phyloP scores from a whole-genome alignment of 2,329 filamentous ascomycete genomes.

The Colletotrichum sp. region DNA sequence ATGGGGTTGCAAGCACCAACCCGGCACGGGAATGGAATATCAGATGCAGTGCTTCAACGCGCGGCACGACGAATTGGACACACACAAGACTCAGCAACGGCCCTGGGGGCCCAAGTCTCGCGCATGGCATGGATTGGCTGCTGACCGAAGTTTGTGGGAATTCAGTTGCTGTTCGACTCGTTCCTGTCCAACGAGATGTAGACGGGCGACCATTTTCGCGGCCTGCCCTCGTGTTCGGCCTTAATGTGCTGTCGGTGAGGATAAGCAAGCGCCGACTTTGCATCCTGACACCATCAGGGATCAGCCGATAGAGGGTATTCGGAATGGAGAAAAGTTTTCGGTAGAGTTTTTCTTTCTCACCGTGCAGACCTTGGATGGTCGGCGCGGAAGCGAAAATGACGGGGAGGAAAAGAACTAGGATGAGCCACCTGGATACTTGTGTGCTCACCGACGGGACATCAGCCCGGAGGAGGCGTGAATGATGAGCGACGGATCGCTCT shows the following conservation, averaged over 20 bases:
- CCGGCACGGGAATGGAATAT: slow-evolving; percentile 4
- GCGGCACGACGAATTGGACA: neutral
- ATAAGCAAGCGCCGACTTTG: neutral
- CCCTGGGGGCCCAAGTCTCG: neutral
- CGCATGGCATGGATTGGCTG: neutral
- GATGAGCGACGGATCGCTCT: slow-evolving; percentile 15
- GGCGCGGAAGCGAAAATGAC: neutral
- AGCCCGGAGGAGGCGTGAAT: neutral
- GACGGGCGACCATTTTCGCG: neutral
- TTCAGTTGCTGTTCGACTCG: neutral
- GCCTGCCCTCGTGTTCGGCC: slow-evolving; percentile 4
- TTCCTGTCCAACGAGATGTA: neutral
- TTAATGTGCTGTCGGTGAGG: neutral
- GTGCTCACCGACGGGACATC: neutral
- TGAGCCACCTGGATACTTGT: neutral
- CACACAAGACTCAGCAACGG: neutral
- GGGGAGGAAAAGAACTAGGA: neutral
- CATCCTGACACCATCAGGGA: neutral
- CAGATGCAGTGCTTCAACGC: neutral
- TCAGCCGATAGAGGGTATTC: neutral
- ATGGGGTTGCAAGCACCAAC: neutral
- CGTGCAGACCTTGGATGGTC: neutral
- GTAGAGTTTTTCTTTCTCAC: neutral
- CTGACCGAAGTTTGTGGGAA: neutral
- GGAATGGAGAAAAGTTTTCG: neutral